A percentile compares a stretch with the other conserved stretches of the same genome.
phyloP scores from a whole-genome alignment of 2,329 filamentous ascomycete species.

The Aspergillus luchuensis region DNA sequence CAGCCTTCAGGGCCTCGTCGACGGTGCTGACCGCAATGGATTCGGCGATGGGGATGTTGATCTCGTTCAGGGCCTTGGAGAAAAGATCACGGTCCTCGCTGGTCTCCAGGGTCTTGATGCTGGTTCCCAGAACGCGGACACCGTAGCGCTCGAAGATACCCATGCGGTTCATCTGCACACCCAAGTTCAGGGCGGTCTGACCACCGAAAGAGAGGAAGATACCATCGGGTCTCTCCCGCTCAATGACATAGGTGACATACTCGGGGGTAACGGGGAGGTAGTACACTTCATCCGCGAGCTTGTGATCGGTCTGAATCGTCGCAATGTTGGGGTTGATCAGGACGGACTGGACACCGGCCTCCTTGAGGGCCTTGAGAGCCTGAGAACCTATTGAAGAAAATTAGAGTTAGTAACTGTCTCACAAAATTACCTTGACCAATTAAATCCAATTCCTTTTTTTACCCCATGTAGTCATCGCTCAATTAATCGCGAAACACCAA shows the following conservation, averaged over 20 bases:
- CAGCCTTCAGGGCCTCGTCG: constrained; percentile 88
- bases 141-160: constrained; percentile 94
- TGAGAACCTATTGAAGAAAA: constrained; percentile 69
- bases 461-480: background rate
- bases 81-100: constrained; percentile 97
- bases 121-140: constrained; percentile 93
- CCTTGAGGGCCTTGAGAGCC: constrained; percentile 94
- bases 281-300: constrained; percentile 95
- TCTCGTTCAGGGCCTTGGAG: constrained; percentile 92
- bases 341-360: constrained; percentile 86
- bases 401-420: constrained; percentile 23
- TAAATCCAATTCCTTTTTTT: background rate
- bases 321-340: constrained; percentile 98
- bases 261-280: constrained; percentile 97
- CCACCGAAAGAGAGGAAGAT: constrained; percentile 97
- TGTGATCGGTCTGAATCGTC: constrained; percentile 96
- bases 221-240: constrained; percentile 91
- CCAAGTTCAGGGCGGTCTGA: constrained; percentile 93
- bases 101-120: constrained; percentile 88
- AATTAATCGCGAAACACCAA: background rate
- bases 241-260: constrained; percentile 97
- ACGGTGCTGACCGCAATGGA: constrained; percentile 90
- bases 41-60: constrained; percentile 95
- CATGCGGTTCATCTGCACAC: constrained; percentile 95
- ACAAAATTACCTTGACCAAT: background rate